Conservation (phyloP, 2,329 filamentous ascomycete species). For the Clonostachys solani region DNA sequence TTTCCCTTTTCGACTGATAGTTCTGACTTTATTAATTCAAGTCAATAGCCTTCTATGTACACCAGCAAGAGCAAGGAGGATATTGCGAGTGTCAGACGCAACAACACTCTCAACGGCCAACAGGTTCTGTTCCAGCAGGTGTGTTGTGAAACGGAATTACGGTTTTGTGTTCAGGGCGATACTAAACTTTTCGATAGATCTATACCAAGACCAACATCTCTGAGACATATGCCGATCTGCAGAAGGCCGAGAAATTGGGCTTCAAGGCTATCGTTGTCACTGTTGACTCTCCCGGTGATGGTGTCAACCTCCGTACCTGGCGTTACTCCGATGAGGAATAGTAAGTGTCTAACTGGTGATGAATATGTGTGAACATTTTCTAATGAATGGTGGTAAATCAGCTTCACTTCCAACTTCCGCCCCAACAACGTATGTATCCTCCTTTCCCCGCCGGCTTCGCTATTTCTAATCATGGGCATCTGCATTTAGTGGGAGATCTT, state of each 20-base stretch:
- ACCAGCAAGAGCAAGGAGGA: slow-evolving; percentile 26
- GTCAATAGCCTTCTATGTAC: slow-evolving; percentile 23
- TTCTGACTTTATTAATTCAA: too few species aligned
- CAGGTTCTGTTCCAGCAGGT: slow-evolving; percentile 33
- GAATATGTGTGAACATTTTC: too few species aligned
- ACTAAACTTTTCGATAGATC: slow-evolving; percentile 7
- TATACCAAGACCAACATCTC: slow-evolving; percentile 21
- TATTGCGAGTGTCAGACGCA: slow-evolving; percentile 25
- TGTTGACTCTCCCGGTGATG: slow-evolving; percentile 30
- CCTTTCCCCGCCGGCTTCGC: slow-evolving; percentile 23
- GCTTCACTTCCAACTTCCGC: too few species aligned
- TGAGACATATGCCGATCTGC: slow-evolving; percentile 20
- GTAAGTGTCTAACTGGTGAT: too few species aligned
- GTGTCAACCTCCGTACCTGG: slow-evolving; percentile 33
- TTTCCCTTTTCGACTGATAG: background rate
- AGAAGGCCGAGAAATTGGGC: slow-evolving; percentile 21
- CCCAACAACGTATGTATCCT: too few species aligned
- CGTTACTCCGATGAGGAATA: slow-evolving; percentile 22
- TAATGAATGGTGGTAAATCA: too few species aligned
- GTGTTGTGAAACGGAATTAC: slow-evolving; percentile 21
- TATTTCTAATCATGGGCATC: slow-evolving; percentile 1
- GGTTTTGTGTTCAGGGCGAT: slow-evolving; percentile 14
- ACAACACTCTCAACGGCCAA: slow-evolving; percentile 18
- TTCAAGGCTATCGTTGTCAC: slow-evolving; percentile 30
- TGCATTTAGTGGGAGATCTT: too few species aligned